Conservation (phyloP, 225 moss, liverwort and hornwort genomes). For the Neckera pumila region DNA sequence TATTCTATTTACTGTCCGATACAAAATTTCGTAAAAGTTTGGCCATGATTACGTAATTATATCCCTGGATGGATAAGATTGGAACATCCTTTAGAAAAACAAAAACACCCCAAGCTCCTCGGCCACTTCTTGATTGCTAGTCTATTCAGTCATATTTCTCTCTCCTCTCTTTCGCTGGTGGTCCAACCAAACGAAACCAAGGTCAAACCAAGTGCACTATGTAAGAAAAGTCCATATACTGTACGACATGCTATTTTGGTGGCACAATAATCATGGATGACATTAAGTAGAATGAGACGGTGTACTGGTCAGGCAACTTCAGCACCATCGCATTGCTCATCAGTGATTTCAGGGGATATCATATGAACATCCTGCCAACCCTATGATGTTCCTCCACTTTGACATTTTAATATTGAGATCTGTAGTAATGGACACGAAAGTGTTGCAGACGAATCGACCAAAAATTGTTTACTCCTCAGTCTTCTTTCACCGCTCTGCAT, state of each 20-base stretch:
- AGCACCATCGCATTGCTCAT: neutral
- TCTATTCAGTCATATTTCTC: too few species aligned
- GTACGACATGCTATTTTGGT: neutral
- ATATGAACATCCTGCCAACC: neutral
- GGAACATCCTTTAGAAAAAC: neutral
- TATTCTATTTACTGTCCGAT: neutral
- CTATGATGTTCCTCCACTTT: neutral
- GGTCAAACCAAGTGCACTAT: neutral
- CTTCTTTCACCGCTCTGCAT: neutral
- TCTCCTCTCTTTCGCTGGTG: neutral
- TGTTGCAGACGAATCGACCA: neutral
- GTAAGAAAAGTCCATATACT: neutral
- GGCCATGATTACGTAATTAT: neutral
- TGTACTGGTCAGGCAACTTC: neutral
- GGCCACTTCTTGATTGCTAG: neutral
- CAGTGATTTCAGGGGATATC: neutral
- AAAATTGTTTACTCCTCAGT: neutral
- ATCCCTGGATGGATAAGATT: neutral
- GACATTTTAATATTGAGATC: neutral
- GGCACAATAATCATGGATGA: neutral
- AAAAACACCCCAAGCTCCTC: neutral
- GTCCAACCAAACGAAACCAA: too few species aligned
- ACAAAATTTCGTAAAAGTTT: neutral
- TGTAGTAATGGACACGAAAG: neutral
- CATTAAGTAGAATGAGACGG: neutral